phyloP scores from a whole-genome alignment of 345 rosid species.

The Boechera retrofracta region DNA sequence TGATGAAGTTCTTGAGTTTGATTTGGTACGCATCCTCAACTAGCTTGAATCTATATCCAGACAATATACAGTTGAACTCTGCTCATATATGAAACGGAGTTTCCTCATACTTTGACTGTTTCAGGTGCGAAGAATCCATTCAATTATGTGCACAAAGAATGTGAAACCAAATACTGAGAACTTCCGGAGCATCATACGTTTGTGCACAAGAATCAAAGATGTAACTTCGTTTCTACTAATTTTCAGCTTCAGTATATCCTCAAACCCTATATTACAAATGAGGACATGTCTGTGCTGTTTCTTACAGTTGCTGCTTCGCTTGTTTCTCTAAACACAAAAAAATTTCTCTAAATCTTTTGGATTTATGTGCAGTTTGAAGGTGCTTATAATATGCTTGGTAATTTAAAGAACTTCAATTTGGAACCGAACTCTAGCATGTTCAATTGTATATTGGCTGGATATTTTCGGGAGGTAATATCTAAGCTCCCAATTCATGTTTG shows the following conservation, averaged over 20 bases:
- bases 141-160: conserved; percentile 54
- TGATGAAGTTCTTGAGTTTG: conserved; percentile 65
- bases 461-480: conserved; percentile 71
- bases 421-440: conserved; percentile 67
- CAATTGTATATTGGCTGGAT: conserved; percentile 78
- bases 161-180: conserved; percentile 74
- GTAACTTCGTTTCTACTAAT: conserved; percentile 53
- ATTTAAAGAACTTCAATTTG: conserved; percentile 63
- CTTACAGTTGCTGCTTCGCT: conserved; percentile 10
- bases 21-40: conserved; percentile 57
- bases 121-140: conserved; percentile 72
- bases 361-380: conserved; percentile 63
- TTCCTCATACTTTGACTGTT: conserved; percentile 3
- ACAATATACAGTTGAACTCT: background rate
- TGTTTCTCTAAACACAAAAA: conserved; percentile 9
- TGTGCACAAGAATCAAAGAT: conserved; percentile 75
- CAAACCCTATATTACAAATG: conserved; percentile 22
- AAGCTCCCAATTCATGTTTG: conserved; percentile 13
- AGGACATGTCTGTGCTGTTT: conserved; percentile 7
- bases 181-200: conserved; percentile 69
- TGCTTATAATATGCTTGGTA: conserved; percentile 73
- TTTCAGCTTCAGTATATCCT: conserved; percentile 21
- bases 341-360: background rate
- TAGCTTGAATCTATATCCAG: conserved; percentile 8
- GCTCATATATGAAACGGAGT: background rate